Evolutionary conservation across 306 rosid species (phyloP).

Genomic region (Delonix regia): DNA sequence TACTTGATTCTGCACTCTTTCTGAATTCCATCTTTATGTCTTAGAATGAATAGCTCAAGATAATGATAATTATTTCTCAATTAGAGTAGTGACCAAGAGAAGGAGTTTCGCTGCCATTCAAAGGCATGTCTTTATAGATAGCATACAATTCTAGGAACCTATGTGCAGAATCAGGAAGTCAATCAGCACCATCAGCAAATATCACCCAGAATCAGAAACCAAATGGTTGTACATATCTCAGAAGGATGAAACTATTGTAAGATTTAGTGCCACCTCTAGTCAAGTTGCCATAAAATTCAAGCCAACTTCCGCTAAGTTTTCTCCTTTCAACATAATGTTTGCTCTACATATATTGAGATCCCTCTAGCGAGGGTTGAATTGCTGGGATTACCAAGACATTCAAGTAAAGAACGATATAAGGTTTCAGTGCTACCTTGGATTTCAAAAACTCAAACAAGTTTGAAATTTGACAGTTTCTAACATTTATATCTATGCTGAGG

Average conservation of each 20-base stretch:
- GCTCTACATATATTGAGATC: neutral
- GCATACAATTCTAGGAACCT: neutral
- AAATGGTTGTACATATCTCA: neutral
- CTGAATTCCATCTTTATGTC: neutral
- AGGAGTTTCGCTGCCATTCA: constrained; percentile 3
- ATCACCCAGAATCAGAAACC: neutral
- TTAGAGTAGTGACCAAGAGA: neutral
- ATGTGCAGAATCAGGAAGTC: neutral
- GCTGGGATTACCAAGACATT: neutral
- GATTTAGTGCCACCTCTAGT: neutral
- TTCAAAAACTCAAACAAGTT: neutral
- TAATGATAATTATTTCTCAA: neutral
- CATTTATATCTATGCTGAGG: neutral
- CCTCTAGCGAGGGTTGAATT: neutral
- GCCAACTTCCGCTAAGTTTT: neutral
- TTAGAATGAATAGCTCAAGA: constrained; percentile 4
- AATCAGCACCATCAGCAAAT: neutral
- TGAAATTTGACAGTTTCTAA: neutral
- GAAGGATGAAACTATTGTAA: neutral
- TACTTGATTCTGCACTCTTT: neutral
- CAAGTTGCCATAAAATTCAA: neutral
- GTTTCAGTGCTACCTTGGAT: neutral
- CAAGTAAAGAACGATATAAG: neutral
- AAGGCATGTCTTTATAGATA: neutral
- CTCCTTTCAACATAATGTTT: neutral